Evolutionary conservation across 768 basidiomycete species (phyloP).

Genomic region (Dentipellis sp.): DNA sequence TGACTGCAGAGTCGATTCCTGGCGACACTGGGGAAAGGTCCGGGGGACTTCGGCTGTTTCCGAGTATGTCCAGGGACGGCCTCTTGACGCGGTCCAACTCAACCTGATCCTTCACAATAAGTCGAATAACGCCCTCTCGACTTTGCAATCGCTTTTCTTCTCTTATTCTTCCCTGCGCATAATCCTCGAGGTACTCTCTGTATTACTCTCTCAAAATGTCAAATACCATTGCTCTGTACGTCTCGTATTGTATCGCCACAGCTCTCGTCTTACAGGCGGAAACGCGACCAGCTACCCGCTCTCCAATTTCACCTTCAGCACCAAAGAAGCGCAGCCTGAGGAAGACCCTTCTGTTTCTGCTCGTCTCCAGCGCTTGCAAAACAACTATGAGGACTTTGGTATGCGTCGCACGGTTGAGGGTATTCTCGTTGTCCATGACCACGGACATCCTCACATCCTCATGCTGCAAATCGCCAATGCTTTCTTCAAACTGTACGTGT

Average conservation of each 20-base stretch:
- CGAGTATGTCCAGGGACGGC: no score
- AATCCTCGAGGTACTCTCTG: neutral
- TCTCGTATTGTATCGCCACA: neutral
- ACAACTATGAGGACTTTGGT: constrained; percentile 95
- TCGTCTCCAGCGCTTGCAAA: constrained; percentile 86
- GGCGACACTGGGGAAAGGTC: no score
- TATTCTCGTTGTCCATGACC: constrained; percentile 86
- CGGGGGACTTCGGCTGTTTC: no score
- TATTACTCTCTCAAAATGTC: constrained; percentile 27
- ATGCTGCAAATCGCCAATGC: constrained; percentile 99
- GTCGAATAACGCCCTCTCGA: no score
- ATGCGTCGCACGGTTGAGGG: constrained; percentile 95
- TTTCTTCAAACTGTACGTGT: constrained; percentile 90
- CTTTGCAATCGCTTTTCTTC: neutral
- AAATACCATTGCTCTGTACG: constrained; percentile 43
- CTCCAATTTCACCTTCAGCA: constrained; percentile 91
- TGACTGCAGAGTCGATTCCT: no score
- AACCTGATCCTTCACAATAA: no score
- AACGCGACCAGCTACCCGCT: constrained; percentile 57
- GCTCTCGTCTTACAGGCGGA: neutral
- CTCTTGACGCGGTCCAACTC: no score
- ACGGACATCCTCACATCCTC: constrained; percentile 94
- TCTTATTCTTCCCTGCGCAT: neutral
- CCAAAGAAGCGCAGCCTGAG: constrained; percentile 94
- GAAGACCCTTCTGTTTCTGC: constrained; percentile 96